Conservation (phyloP, 2,329 filamentous ascomycete genomes). For the Teratosphaeria gauchensis region DNA sequence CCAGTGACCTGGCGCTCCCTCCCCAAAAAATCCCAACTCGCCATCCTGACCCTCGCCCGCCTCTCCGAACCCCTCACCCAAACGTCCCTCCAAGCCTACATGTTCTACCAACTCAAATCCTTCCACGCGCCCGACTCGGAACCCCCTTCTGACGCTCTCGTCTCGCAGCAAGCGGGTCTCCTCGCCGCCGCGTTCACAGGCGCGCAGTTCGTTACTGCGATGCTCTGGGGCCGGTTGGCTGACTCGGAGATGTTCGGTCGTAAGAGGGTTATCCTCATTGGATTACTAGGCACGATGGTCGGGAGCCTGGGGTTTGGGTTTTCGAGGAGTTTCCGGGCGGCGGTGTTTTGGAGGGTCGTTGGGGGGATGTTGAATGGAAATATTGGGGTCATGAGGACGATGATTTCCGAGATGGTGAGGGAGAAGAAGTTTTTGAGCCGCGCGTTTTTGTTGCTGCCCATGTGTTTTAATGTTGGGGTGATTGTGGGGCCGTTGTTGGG, state of each 20-base stretch:
- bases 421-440: slow-evolving; percentile 53
- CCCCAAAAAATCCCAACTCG: slow-evolving; percentile 66
- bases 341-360: slow-evolving; percentile 55
- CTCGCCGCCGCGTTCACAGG: slow-evolving; percentile 71
- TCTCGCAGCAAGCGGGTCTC: slow-evolving; percentile 67
- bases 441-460: slow-evolving; percentile 51
- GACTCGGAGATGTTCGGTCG: slow-evolving; percentile 55
- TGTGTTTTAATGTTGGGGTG: slow-evolving; percentile 57
- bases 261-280: slow-evolving; percentile 69
- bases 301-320: slow-evolving; percentile 62
- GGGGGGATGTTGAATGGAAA: slow-evolving; percentile 65
- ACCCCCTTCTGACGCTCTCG: slow-evolving; percentile 51
- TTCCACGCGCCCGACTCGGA: slow-evolving; percentile 37
- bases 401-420: slow-evolving; percentile 62
- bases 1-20: slow-evolving; percentile 61
- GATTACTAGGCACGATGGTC: slow-evolving; percentile 59
- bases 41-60: slow-evolving; percentile 67
- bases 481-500: slow-evolving; percentile 47
- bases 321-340: slow-evolving; percentile 50
- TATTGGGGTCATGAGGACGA: slow-evolving; percentile 63
- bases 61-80: slow-evolving; percentile 76
- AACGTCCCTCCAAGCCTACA: slow-evolving; percentile 66
- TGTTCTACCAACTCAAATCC: slow-evolving; percentile 81
- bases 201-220: slow-evolving; percentile 71
- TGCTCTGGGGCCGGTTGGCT: slow-evolving; percentile 68